Conservation (phyloP, 2,329 filamentous ascomycete genomes). For the Trichoderma sp. region DNA sequence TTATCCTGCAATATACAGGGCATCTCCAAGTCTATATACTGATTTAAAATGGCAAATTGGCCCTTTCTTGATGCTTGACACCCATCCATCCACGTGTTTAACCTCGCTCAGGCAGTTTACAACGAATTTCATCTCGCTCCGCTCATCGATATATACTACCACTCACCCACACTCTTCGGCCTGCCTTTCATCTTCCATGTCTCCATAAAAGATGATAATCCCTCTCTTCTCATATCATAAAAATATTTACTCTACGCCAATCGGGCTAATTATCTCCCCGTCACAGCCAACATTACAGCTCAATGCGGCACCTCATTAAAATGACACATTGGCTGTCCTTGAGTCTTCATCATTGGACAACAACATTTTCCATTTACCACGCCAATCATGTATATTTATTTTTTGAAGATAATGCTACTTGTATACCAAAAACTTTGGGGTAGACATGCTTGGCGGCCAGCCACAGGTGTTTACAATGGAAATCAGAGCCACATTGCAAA, state of each 20-base stretch:
- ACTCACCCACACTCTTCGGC: background rate
- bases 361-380: background rate
- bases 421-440: too few relatives aligned
- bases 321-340: background rate
- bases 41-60: background rate
- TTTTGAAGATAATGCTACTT: too few relatives aligned
- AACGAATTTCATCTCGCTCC: background rate
- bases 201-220: background rate
- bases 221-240: background rate
- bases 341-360: background rate
- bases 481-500: too few relatives aligned
- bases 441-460: too few relatives aligned
- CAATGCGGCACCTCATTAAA: background rate
- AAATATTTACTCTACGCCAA: background rate
- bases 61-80: background rate
- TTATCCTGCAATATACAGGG: background rate
- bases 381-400: background rate
- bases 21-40: background rate
- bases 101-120: background rate
- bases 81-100: background rate
- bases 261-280: background rate
- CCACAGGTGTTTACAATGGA: too few relatives aligned
- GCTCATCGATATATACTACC: background rate
- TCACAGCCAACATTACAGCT: background rate
- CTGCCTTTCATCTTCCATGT: background rate